Evolutionary conservation across 2,329 filamentous ascomycete genomes (phyloP), one percentile per base, ranked within the genome.

Genomic region (Pseudocercospora pini-densiflorae): DNA sequence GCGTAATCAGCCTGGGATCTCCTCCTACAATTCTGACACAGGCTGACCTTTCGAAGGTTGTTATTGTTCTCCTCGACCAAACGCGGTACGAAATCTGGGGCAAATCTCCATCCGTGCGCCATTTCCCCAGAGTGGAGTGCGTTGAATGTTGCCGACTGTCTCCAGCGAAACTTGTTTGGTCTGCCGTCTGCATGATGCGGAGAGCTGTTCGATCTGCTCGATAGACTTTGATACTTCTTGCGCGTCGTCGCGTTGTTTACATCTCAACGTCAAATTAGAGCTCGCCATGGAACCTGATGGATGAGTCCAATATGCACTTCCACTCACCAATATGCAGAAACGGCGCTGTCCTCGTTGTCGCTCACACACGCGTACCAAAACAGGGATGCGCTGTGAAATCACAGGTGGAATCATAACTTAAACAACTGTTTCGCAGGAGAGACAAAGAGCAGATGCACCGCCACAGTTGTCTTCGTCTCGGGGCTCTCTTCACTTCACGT

Each of bases 221-320:
- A 51, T 51, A 51, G 21, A 51, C 47, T 51, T 51, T 9, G 47
- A 14, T 33, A 55, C 51, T 29, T 31, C 9, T 33, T 31, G 49
- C 49, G 19, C 49, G 49, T 54, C 49, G 49, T 54, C 49, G 49
- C n/a, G 45, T 49, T 49, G 45, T 49, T 49, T 49, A 49, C n/a
- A 47, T 47, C 16, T 21, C 43, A 49, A 49, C 45, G 23, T 49
- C 19, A 24, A 49, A 49, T 21, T 49, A 24, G 45, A 49, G 45
- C 19, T 23, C 36, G 33, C 8, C 14, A 33, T 33, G 31, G 31
- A 33, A 33, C 10, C 9, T 33, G 31, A 31, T 9, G 29, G 31
- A 10, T 33, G 31, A 33, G 31, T 33, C 31, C 9, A 33, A 23
- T 16, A 51, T 23, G 47, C 47, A 51, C 47, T 36, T 36, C 33